A percentile compares a stretch with the other conserved stretches of the same genome.
These are phyloP conservation scores for Syzygium grande DNA, from an alignment of 345 rosid species.

Conservation along the genomic window DNA sequence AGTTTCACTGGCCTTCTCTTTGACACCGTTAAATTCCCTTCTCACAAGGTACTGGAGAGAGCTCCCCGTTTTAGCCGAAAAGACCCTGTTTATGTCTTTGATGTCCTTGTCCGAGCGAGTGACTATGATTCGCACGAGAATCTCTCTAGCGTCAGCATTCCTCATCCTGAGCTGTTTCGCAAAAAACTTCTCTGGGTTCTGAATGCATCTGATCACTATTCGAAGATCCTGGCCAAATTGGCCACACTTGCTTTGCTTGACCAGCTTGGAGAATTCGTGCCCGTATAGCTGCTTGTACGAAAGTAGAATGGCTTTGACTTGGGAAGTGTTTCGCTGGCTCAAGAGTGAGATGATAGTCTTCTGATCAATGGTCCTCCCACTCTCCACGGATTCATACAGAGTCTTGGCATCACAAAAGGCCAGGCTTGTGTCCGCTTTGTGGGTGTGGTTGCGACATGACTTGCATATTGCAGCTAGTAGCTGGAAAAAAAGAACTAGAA, in stretches of 20 bases:
- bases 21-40: conserved; percentile 3
- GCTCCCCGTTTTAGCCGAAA: conserved; percentile 11
- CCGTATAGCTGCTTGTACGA: conserved; percentile 20
- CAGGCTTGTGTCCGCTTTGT: conserved; percentile 14
- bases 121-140: neutral
- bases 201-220: conserved; percentile 11
- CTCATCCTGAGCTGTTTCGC: conserved; percentile 18
- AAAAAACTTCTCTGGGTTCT: conserved; percentile 13
- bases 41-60: conserved; percentile 6
- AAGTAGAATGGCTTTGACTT: conserved; percentile 8
- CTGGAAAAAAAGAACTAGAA: neutral
- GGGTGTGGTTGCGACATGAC: conserved; percentile 5
- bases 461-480: conserved; percentile 12
- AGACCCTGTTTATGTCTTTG: conserved; percentile 14
- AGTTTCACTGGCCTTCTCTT: neutral
- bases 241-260: conserved; percentile 17
- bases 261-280: conserved; percentile 10
- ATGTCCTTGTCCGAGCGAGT: conserved; percentile 6
- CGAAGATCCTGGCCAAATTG: conserved; percentile 16
- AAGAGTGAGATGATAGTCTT: conserved; percentile 9
- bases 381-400: conserved; percentile 16
- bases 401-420: conserved; percentile 24
- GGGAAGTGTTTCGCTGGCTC: conserved; percentile 13
- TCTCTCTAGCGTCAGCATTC: conserved; percentile 13
- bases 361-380: conserved; percentile 11